phyloP scores from a whole-genome alignment of 441 rosid genomes.

The Eutrema salsugineum region DNA sequence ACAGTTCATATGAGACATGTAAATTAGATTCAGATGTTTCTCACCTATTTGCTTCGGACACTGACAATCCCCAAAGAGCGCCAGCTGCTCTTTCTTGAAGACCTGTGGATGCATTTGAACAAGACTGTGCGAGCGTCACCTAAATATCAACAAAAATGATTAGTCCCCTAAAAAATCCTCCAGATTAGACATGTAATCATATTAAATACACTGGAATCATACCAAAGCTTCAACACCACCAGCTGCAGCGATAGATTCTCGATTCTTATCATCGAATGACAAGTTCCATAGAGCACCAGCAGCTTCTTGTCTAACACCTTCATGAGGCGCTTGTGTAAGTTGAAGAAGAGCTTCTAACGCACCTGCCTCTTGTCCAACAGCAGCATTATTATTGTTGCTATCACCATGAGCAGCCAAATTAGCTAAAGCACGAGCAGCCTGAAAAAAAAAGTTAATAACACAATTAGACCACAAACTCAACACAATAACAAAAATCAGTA shows the following conservation, averaged over 20 bases:
- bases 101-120: slow-evolving; percentile 86
- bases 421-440: slow-evolving; percentile 99
- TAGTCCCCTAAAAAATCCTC: slow-evolving; percentile 7
- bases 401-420: slow-evolving; percentile 99
- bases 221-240: slow-evolving; percentile 99
- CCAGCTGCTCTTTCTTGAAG: slow-evolving; percentile 99
- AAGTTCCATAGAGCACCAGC: slow-evolving; percentile 98
- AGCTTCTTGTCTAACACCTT: slow-evolving; percentile 99
- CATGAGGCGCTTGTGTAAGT: slow-evolving; percentile 80
- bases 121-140: slow-evolving; percentile 91
- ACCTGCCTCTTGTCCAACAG: slow-evolving; percentile 94
- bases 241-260: slow-evolving; percentile 94
- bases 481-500: not conserved
- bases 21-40: not conserved
- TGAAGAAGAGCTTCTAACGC: slow-evolving; percentile 96
- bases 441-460: slow-evolving; percentile 2
- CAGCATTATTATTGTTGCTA: slow-evolving; percentile 89
- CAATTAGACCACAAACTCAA: slow-evolving; percentile 5
- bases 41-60: slow-evolving; percentile 94
- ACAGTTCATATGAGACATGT: not conserved
- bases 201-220: slow-evolving; percentile 10
- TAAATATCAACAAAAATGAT: slow-evolving; percentile 30
- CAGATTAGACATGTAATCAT: not conserved
- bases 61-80: slow-evolving; percentile 98
- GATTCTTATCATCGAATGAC: slow-evolving; percentile 88